Evolutionary conservation across 306 rosid genomes (phyloP), one percentile per base, ranked within the genome.

Genomic region (Canavalia ensiformis): DNA sequence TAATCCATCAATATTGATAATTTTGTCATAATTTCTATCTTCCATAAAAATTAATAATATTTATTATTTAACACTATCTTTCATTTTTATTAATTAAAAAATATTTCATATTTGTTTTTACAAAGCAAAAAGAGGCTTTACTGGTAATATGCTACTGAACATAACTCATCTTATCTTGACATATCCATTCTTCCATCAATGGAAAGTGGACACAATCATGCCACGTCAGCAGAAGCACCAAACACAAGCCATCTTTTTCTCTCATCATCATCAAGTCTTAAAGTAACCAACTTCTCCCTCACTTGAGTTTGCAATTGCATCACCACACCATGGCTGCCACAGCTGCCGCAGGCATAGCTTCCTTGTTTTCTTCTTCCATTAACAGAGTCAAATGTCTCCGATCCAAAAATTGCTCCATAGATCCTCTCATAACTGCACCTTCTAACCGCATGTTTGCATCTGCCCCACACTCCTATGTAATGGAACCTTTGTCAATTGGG

Each of bases 321-420:
- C 25, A 34, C 67, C 85, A 87, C 46, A 37, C 70, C 86, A 93
- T 93, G 98, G 92, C 97, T 68, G 84, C 91, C 72, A 76, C 94
- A 46, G 90, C 90, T 58, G 82, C 93, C 42, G 89, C 92, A 47
- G 85, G 91, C 84, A 83, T 90, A 13, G 90, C 86, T 55, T 89
- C 97, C 0, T 85, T 88, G 2, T 87, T 95, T 83, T 83, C 91
- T 52, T 85, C 95, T 44, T 90, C 96, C 58, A 82, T 90, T 55
- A 79, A 83, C 81, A 70, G 84, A 49, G 54, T 88, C 83, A 86
- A 88, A 82, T 87, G 86, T 72, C 75, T 83, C 55, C 88, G 87
- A 64, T 84, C 88, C 78, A 89, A 81, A 29, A 81, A 45, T 65
- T 71, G 18, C 35, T 67, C 68, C 82, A 29, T 77, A 1, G 91